These are phyloP conservation scores for Leccinum aurantiacum DNA, from an alignment of 768 basidiomycete genomes.

Conservation along the genomic window DNA sequence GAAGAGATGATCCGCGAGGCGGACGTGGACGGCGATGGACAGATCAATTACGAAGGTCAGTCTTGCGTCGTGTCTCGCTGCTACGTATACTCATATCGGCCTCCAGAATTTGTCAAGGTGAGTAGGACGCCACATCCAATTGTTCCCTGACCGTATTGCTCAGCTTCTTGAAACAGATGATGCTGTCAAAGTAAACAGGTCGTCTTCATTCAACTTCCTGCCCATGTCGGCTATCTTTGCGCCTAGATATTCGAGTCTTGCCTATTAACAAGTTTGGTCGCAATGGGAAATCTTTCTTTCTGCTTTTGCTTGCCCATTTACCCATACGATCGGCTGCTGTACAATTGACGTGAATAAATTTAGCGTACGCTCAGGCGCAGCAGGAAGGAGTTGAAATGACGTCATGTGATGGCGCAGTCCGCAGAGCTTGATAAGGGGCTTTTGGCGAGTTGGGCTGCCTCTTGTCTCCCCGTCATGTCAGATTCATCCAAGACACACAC, in stretches of 20 bases:
- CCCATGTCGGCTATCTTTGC: constrained; percentile 17
- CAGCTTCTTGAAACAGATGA: constrained; percentile 51
- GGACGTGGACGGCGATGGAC: constrained; percentile 92
- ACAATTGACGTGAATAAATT: neutral
- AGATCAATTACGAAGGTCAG: constrained; percentile 83
- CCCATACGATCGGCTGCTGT: constrained; percentile 2
- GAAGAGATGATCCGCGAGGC: constrained; percentile 98
- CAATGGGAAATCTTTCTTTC: neutral
- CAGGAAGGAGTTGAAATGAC: constrained; percentile 9
- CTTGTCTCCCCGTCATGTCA: constrained; percentile 15
- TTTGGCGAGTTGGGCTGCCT: neutral
- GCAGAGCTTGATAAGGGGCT: constrained; percentile 6
- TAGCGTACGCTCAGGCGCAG: neutral
- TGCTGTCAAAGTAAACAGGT: constrained; percentile 60
- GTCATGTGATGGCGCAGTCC: constrained; percentile 15
- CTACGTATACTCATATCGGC: neutral
- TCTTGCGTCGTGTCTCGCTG: neutral
- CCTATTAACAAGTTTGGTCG: constrained; percentile 1
- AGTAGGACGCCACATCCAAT: constrained; percentile 10
- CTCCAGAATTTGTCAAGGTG: constrained; percentile 75
- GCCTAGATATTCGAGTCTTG: constrained; percentile 3
- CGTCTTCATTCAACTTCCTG: constrained; percentile 2
- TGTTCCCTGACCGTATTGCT: constrained; percentile 5
- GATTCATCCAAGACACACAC: constrained; percentile 10
- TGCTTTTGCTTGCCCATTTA: constrained; percentile 13